Percentiles rank a stretch among this genome's conserved stretches.
phyloP scores from a whole-genome alignment of 2,329 filamentous ascomycete genomes.

The Paecilomyces formosus region DNA sequence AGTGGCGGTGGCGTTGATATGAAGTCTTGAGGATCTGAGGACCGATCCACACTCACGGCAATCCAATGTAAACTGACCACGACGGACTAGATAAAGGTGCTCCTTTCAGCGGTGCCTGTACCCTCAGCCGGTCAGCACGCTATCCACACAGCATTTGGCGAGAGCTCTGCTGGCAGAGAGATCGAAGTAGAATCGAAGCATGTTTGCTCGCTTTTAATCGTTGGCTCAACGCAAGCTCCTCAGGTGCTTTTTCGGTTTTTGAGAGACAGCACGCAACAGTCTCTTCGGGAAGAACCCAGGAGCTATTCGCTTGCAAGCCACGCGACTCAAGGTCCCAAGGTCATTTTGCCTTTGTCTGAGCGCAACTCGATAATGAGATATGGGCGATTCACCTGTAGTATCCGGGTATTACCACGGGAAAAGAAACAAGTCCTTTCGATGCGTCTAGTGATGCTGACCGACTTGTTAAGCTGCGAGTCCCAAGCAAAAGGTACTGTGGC shows the following conservation, averaged over 20 bases:
- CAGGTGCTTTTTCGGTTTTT: not conserved
- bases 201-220: not conserved
- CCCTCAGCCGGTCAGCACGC: not conserved
- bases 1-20: not conserved
- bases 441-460: not conserved
- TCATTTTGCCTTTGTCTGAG: not conserved
- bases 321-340: not conserved
- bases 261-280: not conserved
- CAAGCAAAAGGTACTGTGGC: not conserved
- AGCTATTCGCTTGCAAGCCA: not conserved
- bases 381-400: not conserved
- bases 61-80: not conserved
- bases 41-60: not conserved
- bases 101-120: not conserved
- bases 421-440: not conserved
- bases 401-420: not conserved
- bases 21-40: not conserved
- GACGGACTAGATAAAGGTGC: not conserved
- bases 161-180: not conserved
- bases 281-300: not conserved
- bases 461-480: not conserved
- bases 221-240: not conserved
- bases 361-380: not conserved
- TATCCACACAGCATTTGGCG: not conserved
- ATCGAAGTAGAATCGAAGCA: not conserved